phyloP scores from a whole-genome alignment of 306 rosid species.

The Trifolium pratense region DNA sequence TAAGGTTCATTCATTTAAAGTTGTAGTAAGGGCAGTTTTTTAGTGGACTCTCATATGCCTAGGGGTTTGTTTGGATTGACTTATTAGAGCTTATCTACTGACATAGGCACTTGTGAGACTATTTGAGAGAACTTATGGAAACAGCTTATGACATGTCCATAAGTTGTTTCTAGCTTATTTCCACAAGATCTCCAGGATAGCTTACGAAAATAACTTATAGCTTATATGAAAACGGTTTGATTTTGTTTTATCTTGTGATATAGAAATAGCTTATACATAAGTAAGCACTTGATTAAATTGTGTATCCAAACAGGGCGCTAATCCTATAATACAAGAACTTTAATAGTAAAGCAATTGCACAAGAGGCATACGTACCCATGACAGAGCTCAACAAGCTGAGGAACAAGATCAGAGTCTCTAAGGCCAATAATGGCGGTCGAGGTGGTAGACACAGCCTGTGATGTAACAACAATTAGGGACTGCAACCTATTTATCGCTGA shows the following conservation, averaged over 20 bases:
- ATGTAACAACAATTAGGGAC: constrained; percentile 83
- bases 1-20: constrained; percentile 30
- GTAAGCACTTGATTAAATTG: no score
- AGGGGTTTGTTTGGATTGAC: background rate
- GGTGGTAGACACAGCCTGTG: constrained; percentile 96
- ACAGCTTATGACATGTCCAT: no score
- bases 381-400: constrained; percentile 91
- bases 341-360: constrained; percentile 22
- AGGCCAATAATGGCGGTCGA: constrained; percentile 78
- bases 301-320: background rate
- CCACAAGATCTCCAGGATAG: no score
- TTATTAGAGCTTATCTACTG: background rate
- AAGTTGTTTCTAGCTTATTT: no score
- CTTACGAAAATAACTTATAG: background rate
- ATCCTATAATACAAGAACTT: constrained; percentile 22
- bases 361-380: constrained; percentile 82
- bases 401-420: constrained; percentile 91
- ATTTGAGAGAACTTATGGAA: background rate
- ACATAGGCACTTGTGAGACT: background rate
- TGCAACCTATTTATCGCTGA: constrained; percentile 81
- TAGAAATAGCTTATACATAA: background rate
- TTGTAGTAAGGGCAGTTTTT: background rate
- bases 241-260: background rate
- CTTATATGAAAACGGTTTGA: no score
- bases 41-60: background rate